Base-by-base conservation (phyloP, 306 rosid species). In the Alnus rubra region DNA sequence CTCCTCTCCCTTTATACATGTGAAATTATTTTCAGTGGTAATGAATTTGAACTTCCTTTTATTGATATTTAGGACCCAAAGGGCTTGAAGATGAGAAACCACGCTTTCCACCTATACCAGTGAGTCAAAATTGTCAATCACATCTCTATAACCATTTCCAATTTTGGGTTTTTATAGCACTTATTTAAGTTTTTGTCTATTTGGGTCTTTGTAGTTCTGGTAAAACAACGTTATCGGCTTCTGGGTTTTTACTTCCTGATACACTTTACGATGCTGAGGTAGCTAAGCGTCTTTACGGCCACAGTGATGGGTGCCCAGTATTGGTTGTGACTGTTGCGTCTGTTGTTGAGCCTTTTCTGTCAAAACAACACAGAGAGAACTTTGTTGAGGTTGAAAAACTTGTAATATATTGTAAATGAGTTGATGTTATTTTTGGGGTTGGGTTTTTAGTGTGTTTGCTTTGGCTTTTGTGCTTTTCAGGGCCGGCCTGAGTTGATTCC, bases 101-200 rank as follows among this genome's bases (percentile, higher is more conserved):
- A 92, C 82, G 98, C 94, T 78, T 95, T 95, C 78, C 98, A 95
- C 78, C 98, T 88, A 30, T 91, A 95, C 87, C 84, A 87, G 98
- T 93, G 79, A 76, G 78, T 82, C 56, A 65, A 50, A 56, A 4
- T 48, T 62, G 67, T n/a, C 55, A 33, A 62, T 11, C n/a, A 33
- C 53, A 72, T 64, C 65, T 42, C 53, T 11, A 39, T 63, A 13
- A 51, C 53, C 59, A 58, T 44, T 63, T 51, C 19, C 14, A 14
- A 4, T 59, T 78, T 45, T 65, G 5, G 47, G 31, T 69, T 65
- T 51, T 44, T 60, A 70, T 45, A 12, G 31, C 8, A 28, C 42
- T 74, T 52, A 49, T 78, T 44, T 67, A 30, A 49, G 31, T 56
- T 76, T 58, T 73, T 77, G 48, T 78, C 33, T 30, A 60, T 69